These are phyloP conservation scores for Colletotrichum caudatum DNA, from an alignment of 2,329 filamentous ascomycete genomes.

Conservation along the genomic window DNA sequence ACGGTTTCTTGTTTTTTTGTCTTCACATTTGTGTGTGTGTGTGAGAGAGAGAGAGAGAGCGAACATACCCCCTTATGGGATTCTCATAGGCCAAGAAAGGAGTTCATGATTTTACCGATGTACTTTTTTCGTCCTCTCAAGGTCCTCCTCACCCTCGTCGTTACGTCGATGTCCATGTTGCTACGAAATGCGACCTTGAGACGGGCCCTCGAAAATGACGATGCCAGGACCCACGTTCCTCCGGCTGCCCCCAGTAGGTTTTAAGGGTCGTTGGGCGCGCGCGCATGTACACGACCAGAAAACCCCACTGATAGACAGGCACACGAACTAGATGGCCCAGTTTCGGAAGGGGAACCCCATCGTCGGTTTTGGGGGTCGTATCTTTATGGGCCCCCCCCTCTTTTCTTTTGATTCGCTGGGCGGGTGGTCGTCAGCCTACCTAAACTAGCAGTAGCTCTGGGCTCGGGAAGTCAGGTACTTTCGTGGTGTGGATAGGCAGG, in stretches of 20 bases:
- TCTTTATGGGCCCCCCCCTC: background rate
- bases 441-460: background rate
- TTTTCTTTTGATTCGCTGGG: background rate
- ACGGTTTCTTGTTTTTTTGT: background rate
- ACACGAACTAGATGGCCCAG: background rate
- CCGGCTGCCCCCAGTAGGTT: background rate
- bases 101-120: constrained; percentile 29
- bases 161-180: background rate
- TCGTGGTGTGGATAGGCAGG: too few relatives aligned
- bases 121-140: too few relatives aligned
- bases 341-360: constrained; percentile 1
- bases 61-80: constrained; percentile 37
- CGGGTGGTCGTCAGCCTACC: background rate
- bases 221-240: constrained; percentile 6
- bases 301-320: constrained; percentile 31
- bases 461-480: background rate
- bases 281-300: background rate
- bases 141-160: background rate
- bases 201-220: background rate
- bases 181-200: background rate
- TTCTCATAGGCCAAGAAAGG: constrained; percentile 34
- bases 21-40: constrained; percentile 13
- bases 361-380: background rate
- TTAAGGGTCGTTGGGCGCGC: background rate
- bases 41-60: constrained; percentile 31